Base-by-base conservation (phyloP, 129 eudicot genomes). In the Centaurea solstitialis region DNA sequence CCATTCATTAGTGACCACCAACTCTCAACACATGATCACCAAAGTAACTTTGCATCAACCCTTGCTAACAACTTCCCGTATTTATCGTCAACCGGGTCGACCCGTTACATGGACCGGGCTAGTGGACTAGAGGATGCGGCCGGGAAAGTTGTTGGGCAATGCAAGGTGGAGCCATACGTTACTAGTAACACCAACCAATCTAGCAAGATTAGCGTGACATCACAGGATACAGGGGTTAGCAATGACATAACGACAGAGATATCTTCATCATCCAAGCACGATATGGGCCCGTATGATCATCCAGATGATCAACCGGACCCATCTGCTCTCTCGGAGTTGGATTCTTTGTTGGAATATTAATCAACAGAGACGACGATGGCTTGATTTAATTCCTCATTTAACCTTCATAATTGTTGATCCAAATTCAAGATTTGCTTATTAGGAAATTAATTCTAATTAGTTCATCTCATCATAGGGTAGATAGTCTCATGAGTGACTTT, bases 161-260 rank as follows among this genome's bases (percentile, higher is more conserved):
- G 84, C 85, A 88, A 92, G 68, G 85, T 72, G 70, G 97, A 89
- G 22, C 88, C 85, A 8, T 82, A 84, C 37, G 83, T 85, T 7
- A 12, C 62, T 11, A 78, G 28, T 33, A 76, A 68, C 74, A 41
- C 81, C 20, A 83, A 88, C 70, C 89, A 88, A 38, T 88, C 94
- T 2, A 78, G 77, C 80, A 84, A 80, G 57, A 23, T 78, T 57
- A 73, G 87, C 12, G 68, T 83, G 76, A 85, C 92, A 1, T 92
- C 97, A 53, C 97, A 92, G 70, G 97, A 92, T 76, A 92, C 97
- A 37, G 94, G 94, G 33, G 68, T 90, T 69, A 92, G 94, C 80
- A 86, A 82, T 57, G 94, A 90, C 35, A 24, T 84, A 37, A 86
- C 86, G 10, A 70, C 85, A 33, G 94, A 92, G 74, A 90, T 87